These are phyloP conservation scores for Globisporangium nodosum DNA, from an alignment of 352 stramenopile genomes.

Conservation along the genomic window DNA sequence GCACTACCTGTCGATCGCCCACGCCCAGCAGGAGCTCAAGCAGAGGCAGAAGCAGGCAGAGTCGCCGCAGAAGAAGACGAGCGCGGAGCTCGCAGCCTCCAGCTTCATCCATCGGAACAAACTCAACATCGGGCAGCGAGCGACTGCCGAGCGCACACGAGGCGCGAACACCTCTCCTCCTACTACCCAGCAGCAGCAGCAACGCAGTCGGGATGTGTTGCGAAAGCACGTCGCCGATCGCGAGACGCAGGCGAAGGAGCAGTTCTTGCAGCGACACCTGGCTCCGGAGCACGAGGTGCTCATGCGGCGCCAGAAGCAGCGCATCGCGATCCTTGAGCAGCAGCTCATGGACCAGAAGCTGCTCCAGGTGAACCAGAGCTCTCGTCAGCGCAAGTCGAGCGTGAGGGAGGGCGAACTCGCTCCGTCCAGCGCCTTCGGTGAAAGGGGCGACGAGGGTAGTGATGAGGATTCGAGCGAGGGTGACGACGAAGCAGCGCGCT, in stretches of 20 bases:
- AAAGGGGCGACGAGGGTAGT: background rate
- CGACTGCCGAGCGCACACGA: background rate
- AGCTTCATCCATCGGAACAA: conserved; percentile 9
- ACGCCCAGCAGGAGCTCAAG: conserved; percentile 17
- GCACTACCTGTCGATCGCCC: conserved; percentile 42
- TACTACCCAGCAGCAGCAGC: background rate
- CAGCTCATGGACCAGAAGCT: conserved; percentile 61
- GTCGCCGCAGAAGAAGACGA: conserved; percentile 5
- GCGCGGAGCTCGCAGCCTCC: too few species aligned
- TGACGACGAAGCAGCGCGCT: background rate
- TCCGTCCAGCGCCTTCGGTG: background rate
- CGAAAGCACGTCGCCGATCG: conserved; percentile 2
- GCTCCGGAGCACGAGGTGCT: conserved; percentile 17
- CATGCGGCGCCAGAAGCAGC: conserved; percentile 37
- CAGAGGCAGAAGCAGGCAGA: background rate
- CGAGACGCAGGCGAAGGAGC: background rate
- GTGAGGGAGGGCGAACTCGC: background rate
- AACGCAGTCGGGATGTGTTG: background rate
- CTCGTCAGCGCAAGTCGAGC: background rate
- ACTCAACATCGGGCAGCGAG: background rate
- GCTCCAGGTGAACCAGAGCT: conserved; percentile 23
- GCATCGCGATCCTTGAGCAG: conserved; percentile 54
- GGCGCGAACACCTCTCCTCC: background rate
- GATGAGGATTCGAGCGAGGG: conserved; percentile 6
- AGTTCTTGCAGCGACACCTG: conserved; percentile 10